phyloP scores from a whole-genome alignment of 2,329 filamentous ascomycete species.

The Phoma herbarum region DNA sequence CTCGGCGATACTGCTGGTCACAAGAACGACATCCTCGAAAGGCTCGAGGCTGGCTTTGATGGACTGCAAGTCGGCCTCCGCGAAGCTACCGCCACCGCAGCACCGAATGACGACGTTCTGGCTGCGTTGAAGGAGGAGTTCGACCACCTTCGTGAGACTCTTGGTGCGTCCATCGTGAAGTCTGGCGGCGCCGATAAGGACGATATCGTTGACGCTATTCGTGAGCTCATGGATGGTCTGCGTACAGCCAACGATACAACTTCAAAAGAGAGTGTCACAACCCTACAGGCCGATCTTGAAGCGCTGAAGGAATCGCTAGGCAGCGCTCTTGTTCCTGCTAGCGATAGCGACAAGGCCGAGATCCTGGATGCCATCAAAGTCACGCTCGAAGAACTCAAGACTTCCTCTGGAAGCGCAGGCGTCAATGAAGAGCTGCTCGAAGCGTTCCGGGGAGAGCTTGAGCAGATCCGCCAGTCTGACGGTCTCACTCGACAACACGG shows the following conservation, averaged over 20 bases:
- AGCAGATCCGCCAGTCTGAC: constrained; percentile 56
- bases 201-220: constrained; percentile 75
- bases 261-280: constrained; percentile 53
- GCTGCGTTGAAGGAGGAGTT: constrained; percentile 67
- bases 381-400: constrained; percentile 52
- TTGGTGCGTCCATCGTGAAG: constrained; percentile 62
- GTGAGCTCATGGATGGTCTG: constrained; percentile 55
- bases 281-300: constrained; percentile 56
- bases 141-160: constrained; percentile 66
- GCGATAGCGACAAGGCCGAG: constrained; percentile 51
- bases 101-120: constrained; percentile 56
- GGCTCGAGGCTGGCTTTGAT: constrained; percentile 63
- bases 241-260: constrained; percentile 53
- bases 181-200: constrained; percentile 63
- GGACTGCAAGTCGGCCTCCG: constrained; percentile 57
- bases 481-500: constrained; percentile 52
- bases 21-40: constrained; percentile 70
- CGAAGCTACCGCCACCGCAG: constrained; percentile 36
- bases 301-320: constrained; percentile 54
- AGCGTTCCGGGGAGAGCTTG: constrained; percentile 60
- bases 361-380: constrained; percentile 51
- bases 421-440: constrained; percentile 62
- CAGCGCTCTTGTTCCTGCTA: constrained; percentile 53
- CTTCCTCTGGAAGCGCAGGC: constrained; percentile 37
- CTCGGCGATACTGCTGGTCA: constrained; percentile 66